Evolutionary conservation across 371 early-diverging fungal species (phyloP).

Genomic region (Saksenaea oblongispora): DNA sequence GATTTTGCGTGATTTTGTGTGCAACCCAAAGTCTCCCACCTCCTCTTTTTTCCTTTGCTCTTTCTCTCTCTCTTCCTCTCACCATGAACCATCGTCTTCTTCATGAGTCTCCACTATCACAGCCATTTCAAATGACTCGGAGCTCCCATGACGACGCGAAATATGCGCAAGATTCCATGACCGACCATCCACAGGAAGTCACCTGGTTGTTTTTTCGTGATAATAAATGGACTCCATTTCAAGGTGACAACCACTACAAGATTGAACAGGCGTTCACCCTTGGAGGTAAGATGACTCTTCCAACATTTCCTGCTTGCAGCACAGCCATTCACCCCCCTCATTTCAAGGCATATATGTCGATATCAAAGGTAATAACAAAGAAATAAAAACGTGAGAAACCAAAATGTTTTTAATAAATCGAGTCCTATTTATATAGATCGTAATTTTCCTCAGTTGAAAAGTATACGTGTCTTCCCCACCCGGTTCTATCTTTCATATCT

Average conservation of each 20-base stretch:
- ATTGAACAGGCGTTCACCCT: slow-evolving; percentile 55
- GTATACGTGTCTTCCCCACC: slow-evolving; percentile 53
- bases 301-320: neutral
- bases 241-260: slow-evolving; percentile 46
- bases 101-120: neutral
- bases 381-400: neutral
- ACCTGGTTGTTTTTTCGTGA: slow-evolving; percentile 56
- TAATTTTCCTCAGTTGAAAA: slow-evolving; percentile 51
- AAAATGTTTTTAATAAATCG: neutral
- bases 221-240: slow-evolving; percentile 52
- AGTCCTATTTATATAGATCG: slow-evolving; percentile 22
- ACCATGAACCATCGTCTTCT: neutral
- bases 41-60: slow-evolving; percentile 7
- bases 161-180: slow-evolving; percentile 9
- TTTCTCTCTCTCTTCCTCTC: neutral
- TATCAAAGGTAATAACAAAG: slow-evolving; percentile 33
- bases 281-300: slow-evolving; percentile 36
- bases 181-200: slow-evolving; percentile 43
- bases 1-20: slow-evolving; percentile 5
- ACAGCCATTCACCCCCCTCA: neutral
- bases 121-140: neutral
- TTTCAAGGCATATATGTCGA: slow-evolving; percentile 51
- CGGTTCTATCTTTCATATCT: slow-evolving; percentile 53
- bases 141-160: neutral
- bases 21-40: slow-evolving; percentile 5